Conservation (phyloP, 768 basidiomycete species). For the Podaxis carcinomalis region DNA sequence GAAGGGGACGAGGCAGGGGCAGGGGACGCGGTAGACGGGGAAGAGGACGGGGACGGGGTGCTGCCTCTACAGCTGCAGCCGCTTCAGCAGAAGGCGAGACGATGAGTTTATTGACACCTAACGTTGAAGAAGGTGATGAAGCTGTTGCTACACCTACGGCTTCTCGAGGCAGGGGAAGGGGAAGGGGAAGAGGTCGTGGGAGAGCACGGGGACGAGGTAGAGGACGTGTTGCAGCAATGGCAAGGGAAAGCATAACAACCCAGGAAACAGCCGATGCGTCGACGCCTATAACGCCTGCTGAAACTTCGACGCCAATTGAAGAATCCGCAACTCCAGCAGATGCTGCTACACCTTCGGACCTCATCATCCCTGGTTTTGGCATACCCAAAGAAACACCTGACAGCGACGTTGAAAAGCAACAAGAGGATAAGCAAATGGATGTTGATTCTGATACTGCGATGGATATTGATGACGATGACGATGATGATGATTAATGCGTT, state of each 20-base stretch:
- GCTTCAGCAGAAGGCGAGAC: constrained; percentile 4
- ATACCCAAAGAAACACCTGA: background rate
- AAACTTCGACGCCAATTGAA: constrained; percentile 28
- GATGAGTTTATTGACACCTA: constrained; percentile 15
- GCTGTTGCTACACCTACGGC: constrained; percentile 16
- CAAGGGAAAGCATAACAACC: constrained; percentile 8
- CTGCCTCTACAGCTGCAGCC: constrained; percentile 10
- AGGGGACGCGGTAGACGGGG: constrained; percentile 12
- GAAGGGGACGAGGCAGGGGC: constrained; percentile 23
- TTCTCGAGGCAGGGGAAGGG: constrained; percentile 28
- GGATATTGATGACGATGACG: constrained; percentile 21
- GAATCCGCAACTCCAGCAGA: constrained; percentile 17
- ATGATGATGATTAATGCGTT: background rate
- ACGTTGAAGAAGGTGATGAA: constrained; percentile 18
- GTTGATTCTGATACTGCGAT: constrained; percentile 14
- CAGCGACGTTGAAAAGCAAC: background rate
- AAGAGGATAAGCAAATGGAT: background rate
- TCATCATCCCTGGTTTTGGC: background rate
- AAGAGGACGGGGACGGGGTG: constrained; percentile 13
- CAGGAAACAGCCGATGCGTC: constrained; percentile 15
- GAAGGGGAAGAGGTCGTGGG: constrained; percentile 29
- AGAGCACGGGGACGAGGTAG: constrained; percentile 30
- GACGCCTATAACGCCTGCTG: constrained; percentile 22
- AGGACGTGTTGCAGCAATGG: constrained; percentile 23
- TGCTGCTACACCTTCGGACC: background rate